Evolutionary conservation across 179 eudicot genomes (phyloP).

Genomic region (Vitellaria paradoxa): DNA sequence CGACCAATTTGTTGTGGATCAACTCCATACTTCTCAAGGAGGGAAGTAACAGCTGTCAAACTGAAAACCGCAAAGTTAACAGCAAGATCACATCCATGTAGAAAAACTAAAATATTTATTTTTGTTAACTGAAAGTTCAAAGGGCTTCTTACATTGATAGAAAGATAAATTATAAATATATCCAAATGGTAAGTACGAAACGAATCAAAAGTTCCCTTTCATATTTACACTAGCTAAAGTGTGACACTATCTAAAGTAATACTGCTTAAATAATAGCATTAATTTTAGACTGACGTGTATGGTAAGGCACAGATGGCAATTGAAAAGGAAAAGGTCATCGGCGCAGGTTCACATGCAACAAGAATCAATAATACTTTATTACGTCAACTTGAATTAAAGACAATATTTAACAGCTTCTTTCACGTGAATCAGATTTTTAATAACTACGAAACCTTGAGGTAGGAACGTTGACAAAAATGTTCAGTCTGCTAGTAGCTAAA

Average conservation of each 20-base stretch:
- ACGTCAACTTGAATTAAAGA: not conserved
- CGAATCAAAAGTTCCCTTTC: not conserved
- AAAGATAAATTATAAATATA: not conserved
- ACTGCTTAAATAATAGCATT: not conserved
- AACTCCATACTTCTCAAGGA: slow-evolving; percentile 81
- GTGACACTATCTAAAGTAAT: too few species aligned
- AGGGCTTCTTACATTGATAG: not conserved
- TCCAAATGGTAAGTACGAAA: not conserved
- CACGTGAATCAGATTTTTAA: not conserved
- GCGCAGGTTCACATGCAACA: not conserved
- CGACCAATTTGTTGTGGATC: slow-evolving; percentile 89
- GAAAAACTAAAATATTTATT: not conserved
- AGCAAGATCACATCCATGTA: not conserved
- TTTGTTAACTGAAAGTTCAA: not conserved
- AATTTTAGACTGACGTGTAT: not conserved
- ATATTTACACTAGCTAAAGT: not conserved
- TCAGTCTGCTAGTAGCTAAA: not conserved
- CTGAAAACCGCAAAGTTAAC: slow-evolving; percentile 34
- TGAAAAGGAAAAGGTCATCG: not conserved
- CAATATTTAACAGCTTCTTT: not conserved
- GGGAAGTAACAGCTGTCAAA: slow-evolving; percentile 84
- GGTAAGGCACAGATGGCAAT: not conserved
- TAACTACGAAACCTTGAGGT: not conserved
- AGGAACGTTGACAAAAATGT: not conserved
- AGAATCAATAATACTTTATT: not conserved